Conservation (phyloP, 1,284 basidiomycete genomes). For the Cystobasidium slooffiae region DNA sequence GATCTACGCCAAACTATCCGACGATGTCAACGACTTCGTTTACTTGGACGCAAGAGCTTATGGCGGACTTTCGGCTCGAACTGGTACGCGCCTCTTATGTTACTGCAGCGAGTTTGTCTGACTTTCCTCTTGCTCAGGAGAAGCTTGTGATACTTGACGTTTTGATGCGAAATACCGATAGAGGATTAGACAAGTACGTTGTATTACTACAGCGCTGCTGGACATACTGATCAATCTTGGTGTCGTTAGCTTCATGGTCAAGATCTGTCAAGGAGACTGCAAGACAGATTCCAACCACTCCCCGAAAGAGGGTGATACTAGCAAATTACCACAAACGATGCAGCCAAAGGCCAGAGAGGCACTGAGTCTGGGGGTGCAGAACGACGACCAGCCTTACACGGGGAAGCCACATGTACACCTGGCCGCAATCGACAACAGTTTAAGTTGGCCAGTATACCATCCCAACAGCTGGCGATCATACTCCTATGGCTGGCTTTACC, state of each 20-base stretch:
- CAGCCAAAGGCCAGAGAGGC: constrained; percentile 41
- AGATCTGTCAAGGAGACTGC: constrained; percentile 36
- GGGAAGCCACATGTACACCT: constrained; percentile 66
- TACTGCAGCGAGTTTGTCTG: constrained; percentile 72
- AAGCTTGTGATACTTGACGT: constrained; percentile 78
- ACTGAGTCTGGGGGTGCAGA: constrained; percentile 23
- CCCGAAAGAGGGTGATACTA: constrained; percentile 14
- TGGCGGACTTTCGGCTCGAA: constrained; percentile 58
- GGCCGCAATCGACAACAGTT: constrained; percentile 86
- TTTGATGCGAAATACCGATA: constrained; percentile 56
- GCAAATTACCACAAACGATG: constrained; percentile 25
- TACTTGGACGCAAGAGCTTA: constrained; percentile 57
- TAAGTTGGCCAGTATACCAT: constrained; percentile 74
- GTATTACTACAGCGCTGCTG: background rate
- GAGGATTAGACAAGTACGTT: constrained; percentile 49
- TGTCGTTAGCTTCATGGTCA: constrained; percentile 38
- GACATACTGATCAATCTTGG: background rate
- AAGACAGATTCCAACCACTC: constrained; percentile 5
- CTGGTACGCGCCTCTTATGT: constrained; percentile 67
- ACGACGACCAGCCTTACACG: constrained; percentile 11
- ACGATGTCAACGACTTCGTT: constrained; percentile 46
- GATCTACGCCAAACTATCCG: constrained; percentile 66
- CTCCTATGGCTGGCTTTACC: constrained; percentile 88
- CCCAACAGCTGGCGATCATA: constrained; percentile 87
- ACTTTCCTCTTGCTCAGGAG: too few species aligned